phyloP scores from a whole-genome alignment of 1,139 yeast genomes.

The Lodderomyces oxycetoniae region DNA sequence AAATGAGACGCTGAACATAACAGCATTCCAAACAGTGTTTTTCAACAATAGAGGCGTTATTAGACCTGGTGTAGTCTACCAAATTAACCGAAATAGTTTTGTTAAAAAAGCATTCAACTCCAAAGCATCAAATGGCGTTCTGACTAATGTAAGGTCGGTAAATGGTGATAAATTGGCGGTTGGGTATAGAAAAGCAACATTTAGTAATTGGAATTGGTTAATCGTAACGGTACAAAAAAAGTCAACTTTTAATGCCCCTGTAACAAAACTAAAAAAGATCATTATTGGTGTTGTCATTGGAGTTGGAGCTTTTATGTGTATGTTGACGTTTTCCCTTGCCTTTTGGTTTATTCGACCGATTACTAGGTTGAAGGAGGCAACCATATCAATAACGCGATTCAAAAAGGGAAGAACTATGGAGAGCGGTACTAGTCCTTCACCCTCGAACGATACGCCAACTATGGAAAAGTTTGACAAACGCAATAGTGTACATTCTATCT shows the following conservation, averaged over 20 bases:
- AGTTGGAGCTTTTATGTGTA: conserved; percentile 67
- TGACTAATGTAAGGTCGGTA: conserved; percentile 43
- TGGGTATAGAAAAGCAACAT: conserved; percentile 58
- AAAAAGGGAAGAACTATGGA: conserved; percentile 20
- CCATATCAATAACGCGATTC: conserved; percentile 53
- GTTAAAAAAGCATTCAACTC: conserved; percentile 2
- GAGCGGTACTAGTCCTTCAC: not conserved
- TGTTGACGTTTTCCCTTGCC: conserved; percentile 76
- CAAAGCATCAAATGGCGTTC: conserved; percentile 6
- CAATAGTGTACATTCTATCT: conserved; percentile 18
- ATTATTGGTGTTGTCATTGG: conserved; percentile 79
- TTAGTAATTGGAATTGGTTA: conserved; percentile 55
- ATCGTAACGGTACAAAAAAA: conserved; percentile 66
- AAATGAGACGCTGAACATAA: conserved; percentile 9
- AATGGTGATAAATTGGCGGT: conserved; percentile 51
- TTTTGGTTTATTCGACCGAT: conserved; percentile 85
- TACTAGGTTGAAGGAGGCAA: conserved; percentile 72
- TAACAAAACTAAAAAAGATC: conserved; percentile 57
- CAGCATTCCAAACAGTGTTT: conserved; percentile 7
- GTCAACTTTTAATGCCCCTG: conserved; percentile 57
- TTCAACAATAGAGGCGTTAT: conserved; percentile 2
- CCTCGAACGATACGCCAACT: conserved; percentile 3
- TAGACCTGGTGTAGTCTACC: conserved; percentile 3
- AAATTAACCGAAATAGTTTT: conserved; percentile 1
- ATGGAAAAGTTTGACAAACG: conserved; percentile 5